A percentile compares a stretch with the other conserved stretches of the same genome.
These are phyloP conservation scores for Cytospora piceae DNA, from an alignment of 2,329 filamentous ascomycete species.

Conservation along the genomic window DNA sequence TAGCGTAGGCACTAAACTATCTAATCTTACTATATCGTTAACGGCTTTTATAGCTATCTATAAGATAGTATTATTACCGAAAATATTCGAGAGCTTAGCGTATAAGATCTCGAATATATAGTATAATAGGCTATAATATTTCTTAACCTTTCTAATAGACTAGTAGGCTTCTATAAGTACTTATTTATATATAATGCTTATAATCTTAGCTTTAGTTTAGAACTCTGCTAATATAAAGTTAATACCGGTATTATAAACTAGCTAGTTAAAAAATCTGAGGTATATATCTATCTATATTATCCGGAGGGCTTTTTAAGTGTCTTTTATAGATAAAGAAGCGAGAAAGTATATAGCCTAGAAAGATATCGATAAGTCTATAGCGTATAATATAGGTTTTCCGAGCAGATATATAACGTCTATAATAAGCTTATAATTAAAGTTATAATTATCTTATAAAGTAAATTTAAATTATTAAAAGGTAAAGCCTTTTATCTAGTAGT, in stretches of 20 bases:
- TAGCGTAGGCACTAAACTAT: too few relatives aligned
- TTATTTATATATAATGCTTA: conserved; percentile 4
- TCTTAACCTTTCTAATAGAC: not conserved
- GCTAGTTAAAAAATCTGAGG: not conserved
- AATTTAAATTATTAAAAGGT: too few relatives aligned
- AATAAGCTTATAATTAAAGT: not conserved
- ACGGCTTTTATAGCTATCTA: not conserved
- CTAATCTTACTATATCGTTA: not conserved
- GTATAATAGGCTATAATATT: not conserved
- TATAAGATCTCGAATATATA: not conserved
- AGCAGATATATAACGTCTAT: not conserved
- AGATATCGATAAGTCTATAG: not conserved
- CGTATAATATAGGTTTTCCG: not conserved
- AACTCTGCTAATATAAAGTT: not conserved
- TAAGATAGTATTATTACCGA: not conserved
- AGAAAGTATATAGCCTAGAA: not conserved
- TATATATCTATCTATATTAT: not conserved
- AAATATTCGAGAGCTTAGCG: not conserved
- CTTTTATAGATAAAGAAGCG: not conserved
- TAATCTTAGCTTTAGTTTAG: not conserved
- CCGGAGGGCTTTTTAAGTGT: not conserved
- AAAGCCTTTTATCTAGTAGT: too few relatives aligned
- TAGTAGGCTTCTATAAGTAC: conserved; percentile 4
- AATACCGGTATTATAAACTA: not conserved
- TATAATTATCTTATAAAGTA: too few relatives aligned